Conservation (phyloP, 2,329 filamentous ascomycete species). For the Pestalotiopsis sp. region DNA sequence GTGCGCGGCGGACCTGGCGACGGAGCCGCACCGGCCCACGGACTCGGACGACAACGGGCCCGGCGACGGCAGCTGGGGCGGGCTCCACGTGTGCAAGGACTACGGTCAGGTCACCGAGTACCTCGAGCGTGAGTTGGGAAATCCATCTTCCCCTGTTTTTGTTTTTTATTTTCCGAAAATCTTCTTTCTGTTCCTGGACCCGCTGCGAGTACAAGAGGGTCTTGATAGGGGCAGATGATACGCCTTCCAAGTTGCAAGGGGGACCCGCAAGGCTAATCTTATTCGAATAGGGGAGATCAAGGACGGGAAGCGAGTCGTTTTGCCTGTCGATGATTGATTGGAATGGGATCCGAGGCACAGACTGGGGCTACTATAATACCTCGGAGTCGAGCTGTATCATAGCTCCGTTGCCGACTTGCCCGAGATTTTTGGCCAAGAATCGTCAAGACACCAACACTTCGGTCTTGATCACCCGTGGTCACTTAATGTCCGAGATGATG, state of each 20-base stretch:
- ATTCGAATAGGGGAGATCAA: constrained; percentile 16
- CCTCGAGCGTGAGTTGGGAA: constrained; percentile 19
- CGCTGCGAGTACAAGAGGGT: too few species aligned
- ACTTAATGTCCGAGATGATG: too few species aligned
- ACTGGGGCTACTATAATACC: background rate
- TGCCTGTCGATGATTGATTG: constrained; percentile 19
- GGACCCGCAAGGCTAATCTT: background rate
- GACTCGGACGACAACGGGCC: constrained; percentile 24
- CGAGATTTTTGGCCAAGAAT: too few species aligned
- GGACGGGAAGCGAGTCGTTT: constrained; percentile 15
- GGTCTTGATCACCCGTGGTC: too few species aligned
- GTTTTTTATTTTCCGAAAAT: background rate
- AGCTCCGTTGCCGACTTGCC: too few species aligned
- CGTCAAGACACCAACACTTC: too few species aligned
- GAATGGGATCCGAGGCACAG: background rate
- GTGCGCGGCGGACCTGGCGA: constrained; percentile 25
- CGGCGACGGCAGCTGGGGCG: constrained; percentile 24
- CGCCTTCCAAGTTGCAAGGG: background rate
- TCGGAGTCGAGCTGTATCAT: too few species aligned
- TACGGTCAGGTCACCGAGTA: constrained; percentile 23
- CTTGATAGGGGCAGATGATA: background rate
- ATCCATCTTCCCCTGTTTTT: background rate
- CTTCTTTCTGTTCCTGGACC: background rate
- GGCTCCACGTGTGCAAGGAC: constrained; percentile 26
- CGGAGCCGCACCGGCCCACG: constrained; percentile 23